A percentile compares a stretch with the other conserved stretches of the same genome.
These are phyloP conservation scores for Beauveria australis DNA, from an alignment of 2,329 filamentous ascomycete genomes.

Conservation along the genomic window DNA sequence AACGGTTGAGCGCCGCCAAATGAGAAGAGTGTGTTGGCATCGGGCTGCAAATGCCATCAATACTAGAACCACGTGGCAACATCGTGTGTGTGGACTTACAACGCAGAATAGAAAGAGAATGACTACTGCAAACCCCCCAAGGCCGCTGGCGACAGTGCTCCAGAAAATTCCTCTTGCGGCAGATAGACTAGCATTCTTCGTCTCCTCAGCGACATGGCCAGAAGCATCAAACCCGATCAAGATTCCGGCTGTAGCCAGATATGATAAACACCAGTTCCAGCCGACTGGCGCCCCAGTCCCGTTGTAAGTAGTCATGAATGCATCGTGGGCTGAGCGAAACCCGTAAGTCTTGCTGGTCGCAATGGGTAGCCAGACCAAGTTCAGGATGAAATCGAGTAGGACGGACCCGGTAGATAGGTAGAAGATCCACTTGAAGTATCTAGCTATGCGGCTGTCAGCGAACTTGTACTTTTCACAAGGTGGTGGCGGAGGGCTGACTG, in stretches of 20 bases:
- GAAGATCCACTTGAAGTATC: conserved; percentile 41
- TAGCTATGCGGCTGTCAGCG: conserved; percentile 21
- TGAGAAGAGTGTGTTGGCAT: conserved; percentile 42
- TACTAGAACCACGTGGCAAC: neutral
- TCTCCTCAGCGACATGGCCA: conserved; percentile 54
- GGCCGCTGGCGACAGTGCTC: conserved; percentile 48
- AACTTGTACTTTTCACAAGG: neutral
- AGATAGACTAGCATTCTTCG: conserved; percentile 47
- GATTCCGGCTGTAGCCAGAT: conserved; percentile 51
- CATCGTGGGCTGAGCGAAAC: conserved; percentile 49
- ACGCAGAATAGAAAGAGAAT: conserved; percentile 53
- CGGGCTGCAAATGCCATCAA: conserved; percentile 29
- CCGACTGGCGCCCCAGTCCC: conserved; percentile 44
- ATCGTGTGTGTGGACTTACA: conserved; percentile 23
- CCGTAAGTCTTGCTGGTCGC: conserved; percentile 46
- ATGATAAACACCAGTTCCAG: conserved; percentile 58
- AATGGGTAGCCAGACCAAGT: conserved; percentile 54
- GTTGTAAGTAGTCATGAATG: conserved; percentile 54
- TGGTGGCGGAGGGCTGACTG: conserved; percentile 20
- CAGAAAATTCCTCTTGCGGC: conserved; percentile 53
- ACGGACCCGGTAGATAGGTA: conserved; percentile 41
- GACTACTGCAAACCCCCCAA: conserved; percentile 46
- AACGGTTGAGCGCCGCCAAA: conserved; percentile 50
- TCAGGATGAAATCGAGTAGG: conserved; percentile 49
- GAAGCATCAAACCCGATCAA: conserved; percentile 54